These are phyloP conservation scores for Russula sp. DNA, from an alignment of 768 basidiomycete species.

Conservation along the genomic window DNA sequence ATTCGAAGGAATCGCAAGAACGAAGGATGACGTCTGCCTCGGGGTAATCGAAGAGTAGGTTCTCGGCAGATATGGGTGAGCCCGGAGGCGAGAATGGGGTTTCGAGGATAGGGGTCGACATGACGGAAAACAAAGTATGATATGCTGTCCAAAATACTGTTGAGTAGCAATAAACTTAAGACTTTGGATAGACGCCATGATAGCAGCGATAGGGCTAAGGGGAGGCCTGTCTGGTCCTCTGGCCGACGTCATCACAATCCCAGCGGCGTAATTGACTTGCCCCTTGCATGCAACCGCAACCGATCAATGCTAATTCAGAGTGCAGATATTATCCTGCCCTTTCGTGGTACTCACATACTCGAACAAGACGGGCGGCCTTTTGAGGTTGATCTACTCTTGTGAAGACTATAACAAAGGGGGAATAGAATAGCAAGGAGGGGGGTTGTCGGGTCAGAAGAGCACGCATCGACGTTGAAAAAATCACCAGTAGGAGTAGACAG, in stretches of 20 bases:
- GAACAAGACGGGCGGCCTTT: too few species aligned
- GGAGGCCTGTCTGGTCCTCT: background rate
- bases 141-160: background rate
- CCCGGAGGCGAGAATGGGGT: background rate
- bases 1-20: constrained; percentile 38
- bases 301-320: too few species aligned
- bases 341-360: too few species aligned
- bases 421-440: too few species aligned
- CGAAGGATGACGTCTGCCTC: constrained; percentile 41
- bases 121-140: background rate
- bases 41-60: constrained; percentile 34
- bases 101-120: background rate
- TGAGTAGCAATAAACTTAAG: background rate
- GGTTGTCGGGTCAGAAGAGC: too few species aligned
- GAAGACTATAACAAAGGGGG: too few species aligned
- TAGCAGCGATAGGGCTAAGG: background rate
- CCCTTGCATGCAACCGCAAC: too few species aligned
- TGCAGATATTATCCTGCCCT: background rate
- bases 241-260: background rate
- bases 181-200: background rate
- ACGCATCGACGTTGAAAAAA: too few species aligned
- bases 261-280: too few species aligned
- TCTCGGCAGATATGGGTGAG: background rate
- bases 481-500: too few species aligned
- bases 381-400: too few species aligned